These are phyloP conservation scores for Ammopiptanthus mongolicus DNA, from an alignment of 306 rosid species.

Conservation along the genomic window DNA sequence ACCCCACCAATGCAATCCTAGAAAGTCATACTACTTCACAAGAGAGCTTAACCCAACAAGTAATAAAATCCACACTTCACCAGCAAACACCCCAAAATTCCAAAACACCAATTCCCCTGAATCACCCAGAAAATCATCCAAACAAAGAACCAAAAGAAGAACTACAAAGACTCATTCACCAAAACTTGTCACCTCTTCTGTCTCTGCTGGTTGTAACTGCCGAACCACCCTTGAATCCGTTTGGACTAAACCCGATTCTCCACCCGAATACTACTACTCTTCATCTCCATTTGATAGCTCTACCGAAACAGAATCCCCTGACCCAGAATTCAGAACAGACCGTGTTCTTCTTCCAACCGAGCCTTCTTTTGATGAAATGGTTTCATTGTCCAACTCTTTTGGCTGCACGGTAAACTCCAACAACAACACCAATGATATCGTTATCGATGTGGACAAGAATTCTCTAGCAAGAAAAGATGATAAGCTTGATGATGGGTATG, in stretches of 20 bases:
- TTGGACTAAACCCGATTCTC: slow-evolving; percentile 52
- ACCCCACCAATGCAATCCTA: slow-evolving; percentile 35
- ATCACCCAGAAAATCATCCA: slow-evolving; percentile 46
- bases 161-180: slow-evolving; percentile 13
- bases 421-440: slow-evolving; percentile 31
- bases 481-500: neutral
- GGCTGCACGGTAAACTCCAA: neutral
- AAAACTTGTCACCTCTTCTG: slow-evolving; percentile 30
- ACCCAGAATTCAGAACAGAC: slow-evolving; percentile 54
- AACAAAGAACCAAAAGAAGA: slow-evolving; percentile 30
- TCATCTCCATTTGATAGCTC: slow-evolving; percentile 41
- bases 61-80: slow-evolving; percentile 13
- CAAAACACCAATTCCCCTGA: slow-evolving; percentile 10
- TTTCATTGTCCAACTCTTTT: slow-evolving; percentile 25
- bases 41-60: slow-evolving; percentile 44
- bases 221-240: slow-evolving; percentile 48
- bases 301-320: slow-evolving; percentile 30
- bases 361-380: slow-evolving; percentile 40
- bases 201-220: slow-evolving; percentile 47
- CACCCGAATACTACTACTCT: slow-evolving; percentile 28
- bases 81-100: slow-evolving; percentile 18
- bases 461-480: slow-evolving; percentile 29
- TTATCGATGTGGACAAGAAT: slow-evolving; percentile 48
- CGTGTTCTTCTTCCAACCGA: slow-evolving; percentile 45
- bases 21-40: slow-evolving; percentile 75